Conservation (phyloP, 2,329 filamentous ascomycete species). For the Hortaea werneckii region DNA sequence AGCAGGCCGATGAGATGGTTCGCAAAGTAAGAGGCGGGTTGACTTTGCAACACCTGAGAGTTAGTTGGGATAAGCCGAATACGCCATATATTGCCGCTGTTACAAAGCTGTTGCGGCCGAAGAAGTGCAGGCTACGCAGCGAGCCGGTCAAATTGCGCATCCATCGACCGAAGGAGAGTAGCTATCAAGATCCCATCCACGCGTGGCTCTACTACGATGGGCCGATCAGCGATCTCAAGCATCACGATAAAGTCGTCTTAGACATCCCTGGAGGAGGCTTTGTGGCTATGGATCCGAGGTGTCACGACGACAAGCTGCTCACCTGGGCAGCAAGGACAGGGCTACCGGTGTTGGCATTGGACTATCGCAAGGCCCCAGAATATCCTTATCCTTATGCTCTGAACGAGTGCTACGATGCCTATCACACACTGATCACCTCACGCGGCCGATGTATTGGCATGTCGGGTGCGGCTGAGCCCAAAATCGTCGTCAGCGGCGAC, state of each 20-base stretch:
- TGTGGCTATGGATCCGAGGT: conserved; percentile 91
- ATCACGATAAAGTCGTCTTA: conserved; percentile 68
- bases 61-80: conserved; percentile 91
- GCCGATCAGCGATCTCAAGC: conserved; percentile 63
- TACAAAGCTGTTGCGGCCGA: conserved; percentile 62
- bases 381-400: conserved; percentile 76
- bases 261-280: conserved; percentile 93
- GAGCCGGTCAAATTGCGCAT: conserved; percentile 76
- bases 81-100: conserved; percentile 74
- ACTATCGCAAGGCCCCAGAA: conserved; percentile 82
- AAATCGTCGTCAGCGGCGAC: conserved; percentile 65
- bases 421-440: conserved; percentile 61
- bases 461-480: conserved; percentile 54
- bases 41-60: conserved; percentile 81
- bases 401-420: conserved; percentile 81
- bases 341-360: conserved; percentile 78
- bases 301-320: conserved; percentile 86
- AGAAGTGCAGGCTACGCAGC: conserved; percentile 58
- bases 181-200: conserved; percentile 71
- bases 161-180: conserved; percentile 64
- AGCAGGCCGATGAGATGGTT: conserved; percentile 93
- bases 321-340: conserved; percentile 85
- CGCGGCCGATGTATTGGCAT: conserved; percentile 68
- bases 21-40: conserved; percentile 76
- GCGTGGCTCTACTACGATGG: conserved; percentile 96